A percentile compares a stretch with the other conserved stretches of the same genome.
Evolutionary conservation across 768 basidiomycete genomes (phyloP).

Genomic region (Suillus brevipes): DNA sequence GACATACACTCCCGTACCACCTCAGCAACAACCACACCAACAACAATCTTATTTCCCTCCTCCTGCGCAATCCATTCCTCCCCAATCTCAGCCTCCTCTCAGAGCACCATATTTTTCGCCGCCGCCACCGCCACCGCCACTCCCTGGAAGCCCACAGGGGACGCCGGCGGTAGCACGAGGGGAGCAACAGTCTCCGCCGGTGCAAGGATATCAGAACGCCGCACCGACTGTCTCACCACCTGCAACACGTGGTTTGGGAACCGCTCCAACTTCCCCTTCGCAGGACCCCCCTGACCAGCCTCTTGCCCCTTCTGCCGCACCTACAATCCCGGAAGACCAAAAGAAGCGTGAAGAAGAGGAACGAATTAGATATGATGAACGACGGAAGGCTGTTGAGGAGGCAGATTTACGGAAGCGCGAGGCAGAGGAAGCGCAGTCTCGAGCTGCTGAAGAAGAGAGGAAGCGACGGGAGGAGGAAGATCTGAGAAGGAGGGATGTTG

Average conservation of each 20-base stretch:
- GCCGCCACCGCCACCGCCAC: conserved; percentile 21
- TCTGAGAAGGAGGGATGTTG: conserved; percentile 23
- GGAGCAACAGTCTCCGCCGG: background rate
- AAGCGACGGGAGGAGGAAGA: conserved; percentile 29
- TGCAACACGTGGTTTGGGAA: conserved; percentile 7
- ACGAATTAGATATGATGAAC: conserved; percentile 20
- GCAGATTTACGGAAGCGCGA: conserved; percentile 15
- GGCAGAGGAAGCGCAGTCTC: conserved; percentile 14
- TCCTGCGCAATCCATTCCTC: conserved; percentile 12
- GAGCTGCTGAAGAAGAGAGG: conserved; percentile 23
- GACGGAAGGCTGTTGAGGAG: conserved; percentile 14
- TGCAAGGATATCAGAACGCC: background rate
- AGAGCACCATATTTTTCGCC: conserved; percentile 5
- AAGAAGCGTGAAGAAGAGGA: conserved; percentile 46
- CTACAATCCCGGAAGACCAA: conserved; percentile 33
- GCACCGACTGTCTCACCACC: conserved; percentile 1
- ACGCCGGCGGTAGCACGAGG: background rate
- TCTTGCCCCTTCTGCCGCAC: conserved; percentile 16
- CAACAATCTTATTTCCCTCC: conserved; percentile 19
- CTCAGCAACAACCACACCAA: conserved; percentile 17
- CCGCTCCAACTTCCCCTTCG: conserved; percentile 8
- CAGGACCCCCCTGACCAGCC: conserved; percentile 4
- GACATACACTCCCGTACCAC: too few species aligned
- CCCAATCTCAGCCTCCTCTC: conserved; percentile 14
- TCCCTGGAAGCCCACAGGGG: conserved; percentile 3